phyloP scores from a whole-genome alignment of 768 basidiomycete genomes.

The Mycena rosella region DNA sequence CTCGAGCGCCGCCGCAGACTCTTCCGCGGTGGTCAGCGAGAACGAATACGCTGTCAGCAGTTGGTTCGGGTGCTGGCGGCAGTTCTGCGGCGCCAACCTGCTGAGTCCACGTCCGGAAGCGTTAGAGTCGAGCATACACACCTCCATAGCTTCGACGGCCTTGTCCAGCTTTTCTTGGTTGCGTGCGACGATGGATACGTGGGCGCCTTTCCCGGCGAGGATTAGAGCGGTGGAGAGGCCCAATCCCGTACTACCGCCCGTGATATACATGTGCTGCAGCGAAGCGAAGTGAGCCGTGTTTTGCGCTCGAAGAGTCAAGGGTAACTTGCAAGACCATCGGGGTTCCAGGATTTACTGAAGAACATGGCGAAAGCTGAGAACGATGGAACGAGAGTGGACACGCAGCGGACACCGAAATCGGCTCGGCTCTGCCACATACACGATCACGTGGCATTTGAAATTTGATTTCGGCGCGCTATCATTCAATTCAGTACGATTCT shows the following conservation, averaged over 20 bases:
- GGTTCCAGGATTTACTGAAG: conserved; percentile 59
- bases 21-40: conserved; percentile 65
- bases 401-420: no score
- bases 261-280: conserved; percentile 84
- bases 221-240: conserved; percentile 80
- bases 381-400: no score
- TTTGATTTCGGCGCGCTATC: no score
- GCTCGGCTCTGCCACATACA: no score
- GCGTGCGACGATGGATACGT: conserved; percentile 89
- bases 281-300: not conserved
- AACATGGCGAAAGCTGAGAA: conserved; percentile 32
- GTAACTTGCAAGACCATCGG: conserved; percentile 57
- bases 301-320: not conserved
- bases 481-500: no score
- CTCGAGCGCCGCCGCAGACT: conserved; percentile 72
- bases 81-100: conserved; percentile 51
- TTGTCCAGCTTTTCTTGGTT: conserved; percentile 71
- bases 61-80: conserved; percentile 69
- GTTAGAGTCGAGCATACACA: conserved; percentile 43
- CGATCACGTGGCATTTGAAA: no score
- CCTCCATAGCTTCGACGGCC: conserved; percentile 76
- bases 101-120: not conserved
- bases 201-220: conserved; percentile 76
- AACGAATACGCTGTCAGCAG: conserved; percentile 75
- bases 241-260: conserved; percentile 86